Base-by-base conservation (phyloP, 108 stramenopile genomes). In the Nitzschia sp. region DNA sequence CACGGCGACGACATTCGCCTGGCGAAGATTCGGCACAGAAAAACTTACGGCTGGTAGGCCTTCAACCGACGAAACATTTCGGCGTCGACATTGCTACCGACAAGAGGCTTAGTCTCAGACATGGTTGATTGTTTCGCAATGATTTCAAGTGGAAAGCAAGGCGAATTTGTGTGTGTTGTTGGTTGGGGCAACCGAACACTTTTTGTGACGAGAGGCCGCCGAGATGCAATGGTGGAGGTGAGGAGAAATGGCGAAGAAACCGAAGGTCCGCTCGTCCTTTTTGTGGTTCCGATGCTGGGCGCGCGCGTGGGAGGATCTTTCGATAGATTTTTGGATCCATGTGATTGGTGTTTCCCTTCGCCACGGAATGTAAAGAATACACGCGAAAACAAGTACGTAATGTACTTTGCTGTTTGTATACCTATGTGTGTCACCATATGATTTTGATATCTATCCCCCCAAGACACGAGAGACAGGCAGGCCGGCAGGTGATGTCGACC, bases 21-120 rank as follows among this genome's bases (percentile, higher is more conserved):
- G n/a, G 31, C 23, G 29, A 57, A 28, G 56, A 57, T 57, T 57
- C 56, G 56, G n/a, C 5, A 26, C n/a, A 46, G 47, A 33, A 13
- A 34, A 42, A 84, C 93, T 85, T 80, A 94, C 93, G 83, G 83
- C 70, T 94, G 93, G 76, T 94, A 94, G 18, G 75, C 85, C 85
- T 94, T 94, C 66, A 94, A 69, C 60, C 84, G 80, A 53, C 69
- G 64, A 35, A 94, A 65, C 71, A 90, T 80, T 56, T 91, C 88
- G 54, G 66, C 75, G 27, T 89, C 90, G 29, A 76, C 84, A 55
- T 66, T 69, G 5, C 59, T 80, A 29, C 42, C 47, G 65, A 91
- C 72, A 64, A 94, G 85, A 26, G 90, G 81, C 71, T 86, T 90
- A 49, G 74, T 84, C 79, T 94, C 93, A 25, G 81, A 76, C 74